Conservation (phyloP, 2,329 filamentous ascomycete genomes). For the Dichotomopilus funicola region DNA sequence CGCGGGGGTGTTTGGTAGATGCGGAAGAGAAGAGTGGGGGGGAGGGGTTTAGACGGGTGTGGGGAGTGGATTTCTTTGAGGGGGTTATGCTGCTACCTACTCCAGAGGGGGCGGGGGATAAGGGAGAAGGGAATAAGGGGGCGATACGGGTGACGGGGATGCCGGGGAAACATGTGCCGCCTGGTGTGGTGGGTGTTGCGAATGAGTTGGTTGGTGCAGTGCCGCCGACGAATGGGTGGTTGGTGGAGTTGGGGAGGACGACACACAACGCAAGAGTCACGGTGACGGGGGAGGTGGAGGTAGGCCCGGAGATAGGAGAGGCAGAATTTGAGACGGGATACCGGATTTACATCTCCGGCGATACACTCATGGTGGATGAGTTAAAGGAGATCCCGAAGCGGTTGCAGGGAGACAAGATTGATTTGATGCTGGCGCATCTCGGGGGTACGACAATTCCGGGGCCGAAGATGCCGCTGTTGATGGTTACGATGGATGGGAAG, state of each 20-base stretch:
- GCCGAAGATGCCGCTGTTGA: conserved; percentile 51
- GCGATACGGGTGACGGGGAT: conserved; percentile 53
- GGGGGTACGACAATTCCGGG: conserved; percentile 60
- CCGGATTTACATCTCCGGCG: conserved; percentile 60
- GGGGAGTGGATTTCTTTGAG: neutral
- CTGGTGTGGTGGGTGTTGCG: conserved; percentile 33
- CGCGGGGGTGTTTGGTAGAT: conserved; percentile 43
- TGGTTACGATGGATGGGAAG: conserved; percentile 63
- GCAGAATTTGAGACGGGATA: conserved; percentile 38
- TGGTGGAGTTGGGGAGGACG: conserved; percentile 52
- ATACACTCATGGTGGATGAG: conserved; percentile 57
- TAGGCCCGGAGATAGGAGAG: neutral
- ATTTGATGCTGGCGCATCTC: conserved; percentile 61
- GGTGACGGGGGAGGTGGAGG: neutral
- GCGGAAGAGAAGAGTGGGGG: conserved; percentile 11
- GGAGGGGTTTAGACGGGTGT: neutral
- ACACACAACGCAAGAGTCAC: no score
- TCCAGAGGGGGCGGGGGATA: neutral
- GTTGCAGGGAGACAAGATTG: conserved; percentile 48
- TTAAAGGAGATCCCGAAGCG: conserved; percentile 53
- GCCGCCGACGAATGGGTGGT: conserved; percentile 61
- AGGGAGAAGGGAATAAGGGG: conserved; percentile 16
- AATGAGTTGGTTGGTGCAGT: conserved; percentile 38
- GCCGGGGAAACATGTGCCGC: conserved; percentile 57
- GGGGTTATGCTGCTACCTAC: neutral